Evolutionary conservation across 2,329 filamentous ascomycete genomes (phyloP), one percentile per base, ranked within the genome.

Genomic region (Mollisia scopiformis): DNA sequence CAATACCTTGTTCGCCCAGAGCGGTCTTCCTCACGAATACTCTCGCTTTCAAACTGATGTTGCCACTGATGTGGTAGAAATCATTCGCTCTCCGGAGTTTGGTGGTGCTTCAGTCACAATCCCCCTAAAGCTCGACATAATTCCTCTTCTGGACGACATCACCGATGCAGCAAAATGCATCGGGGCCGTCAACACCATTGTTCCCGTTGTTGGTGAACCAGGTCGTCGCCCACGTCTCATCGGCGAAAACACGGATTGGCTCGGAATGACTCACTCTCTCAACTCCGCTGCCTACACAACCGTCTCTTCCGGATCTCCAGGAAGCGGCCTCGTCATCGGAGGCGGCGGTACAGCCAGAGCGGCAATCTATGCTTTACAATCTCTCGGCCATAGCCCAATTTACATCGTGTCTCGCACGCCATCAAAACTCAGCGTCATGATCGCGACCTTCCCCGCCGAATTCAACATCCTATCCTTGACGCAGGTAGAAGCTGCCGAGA

Each of bases 51-150:
- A 98, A 78, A 96, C 93, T 0, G 84, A 88, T 65, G 77, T 82
- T 30, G 84, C 80, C 10, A 75, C 79, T 51, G 82, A 89, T 35
- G 79, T 96, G 3, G 79, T 80, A 66, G 78, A 84, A 2, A 77
- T 92, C 53, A 88, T 99, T 61, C 85, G 84, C 7, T 78, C 86
- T 1, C 79, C 88, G 1, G 82, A 89, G 67, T 99, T 99, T 72
- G 95, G 95, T 7, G 95, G 95, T 60, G 94, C 92, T 2, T 97
- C 93, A 2, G 92, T 99, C 49, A 99, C 95, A 0, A 98, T 99
- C 54, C 95, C 95, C 0, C 81, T 99, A 57, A 99, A 99, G 78
- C 80, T 95, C 30, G 92, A 96, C 68, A 87, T 98, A 60, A 92
- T 96, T 78, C 82, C 85, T 0, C 77, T 94, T 5, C 80, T 99